Evolutionary conservation across 2,329 filamentous ascomycete genomes (phyloP).

Genomic region (Fusarium xylarioides): DNA sequence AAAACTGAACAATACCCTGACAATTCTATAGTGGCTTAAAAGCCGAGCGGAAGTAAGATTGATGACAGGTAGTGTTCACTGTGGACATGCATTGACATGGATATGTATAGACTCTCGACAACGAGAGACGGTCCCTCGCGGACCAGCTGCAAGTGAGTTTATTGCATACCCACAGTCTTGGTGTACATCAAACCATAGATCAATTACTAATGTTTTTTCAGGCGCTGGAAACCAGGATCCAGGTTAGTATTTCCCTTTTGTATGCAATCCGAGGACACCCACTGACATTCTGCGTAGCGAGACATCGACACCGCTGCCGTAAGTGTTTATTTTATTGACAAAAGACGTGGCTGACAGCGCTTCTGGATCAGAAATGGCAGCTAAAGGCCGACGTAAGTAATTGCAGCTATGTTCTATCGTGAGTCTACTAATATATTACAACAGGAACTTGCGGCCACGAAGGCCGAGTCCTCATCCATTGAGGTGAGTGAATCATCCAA

Average conservation of each 20-base stretch:
- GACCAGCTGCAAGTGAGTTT: rapidly evolving
- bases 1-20: no score
- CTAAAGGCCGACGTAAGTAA: rapidly evolving
- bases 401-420: background rate
- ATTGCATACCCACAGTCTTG: background rate
- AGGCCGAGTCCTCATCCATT: background rate
- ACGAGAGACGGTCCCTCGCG: rapidly evolving
- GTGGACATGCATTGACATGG: no score
- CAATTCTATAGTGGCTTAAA: no score
- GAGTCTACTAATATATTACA: rapidly evolving
- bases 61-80: no score
- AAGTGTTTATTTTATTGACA: no score
- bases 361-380: background rate
- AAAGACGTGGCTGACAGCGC: background rate
- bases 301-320: background rate
- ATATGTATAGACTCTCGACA: rapidly evolving
- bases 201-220: background rate
- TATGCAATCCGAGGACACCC: background rate
- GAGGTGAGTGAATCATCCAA: no score
- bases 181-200: background rate
- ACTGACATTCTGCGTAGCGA: background rate
- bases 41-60: no score
- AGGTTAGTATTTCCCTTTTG: background rate
- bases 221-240: rapidly evolving
- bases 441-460: background rate